A percentile compares a stretch with the other conserved stretches of the same genome.
Evolutionary conservation across 2,329 filamentous ascomycete genomes (phyloP).

Genomic region (Aspergillus candidus): DNA sequence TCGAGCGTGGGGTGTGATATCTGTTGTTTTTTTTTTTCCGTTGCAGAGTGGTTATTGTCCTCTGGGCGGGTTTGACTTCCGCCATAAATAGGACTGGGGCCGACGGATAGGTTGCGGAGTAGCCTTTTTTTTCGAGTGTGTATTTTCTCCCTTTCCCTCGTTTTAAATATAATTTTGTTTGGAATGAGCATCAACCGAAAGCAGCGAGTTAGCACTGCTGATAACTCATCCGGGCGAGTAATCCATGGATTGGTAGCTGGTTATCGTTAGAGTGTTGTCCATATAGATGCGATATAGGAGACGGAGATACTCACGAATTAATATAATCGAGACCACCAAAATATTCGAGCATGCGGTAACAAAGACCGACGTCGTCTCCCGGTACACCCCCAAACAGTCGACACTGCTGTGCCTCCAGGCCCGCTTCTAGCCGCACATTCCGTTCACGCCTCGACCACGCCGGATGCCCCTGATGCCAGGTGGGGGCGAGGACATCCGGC

Average conservation of each 20-base stretch:
- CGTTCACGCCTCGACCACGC: conserved; percentile 36
- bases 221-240: no score
- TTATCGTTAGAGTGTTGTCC: background rate
- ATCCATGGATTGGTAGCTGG: no score
- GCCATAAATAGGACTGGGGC: no score
- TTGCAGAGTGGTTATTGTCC: background rate
- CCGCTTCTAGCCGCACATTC: conserved; percentile 23
- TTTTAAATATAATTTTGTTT: no score
- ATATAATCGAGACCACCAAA: conserved; percentile 47
- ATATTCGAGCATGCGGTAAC: conserved; percentile 46
- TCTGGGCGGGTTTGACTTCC: no score
- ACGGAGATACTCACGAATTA: conserved; percentile 30
- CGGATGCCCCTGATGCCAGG: conserved; percentile 38
- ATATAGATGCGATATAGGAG: background rate
- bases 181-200: no score
- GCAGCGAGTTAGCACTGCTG: no score
- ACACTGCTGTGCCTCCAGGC: conserved; percentile 37
- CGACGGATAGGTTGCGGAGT: no score
- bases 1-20: conserved; percentile 6
- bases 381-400: conserved; percentile 43
- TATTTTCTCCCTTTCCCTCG: no score
- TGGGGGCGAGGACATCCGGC: conserved; percentile 28
- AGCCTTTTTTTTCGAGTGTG: no score
- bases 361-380: conserved; percentile 40
- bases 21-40: conserved; percentile 9